Evolutionary conservation across 805 yeast genomes (phyloP).

Genomic region (Saturnispora silvae): DNA sequence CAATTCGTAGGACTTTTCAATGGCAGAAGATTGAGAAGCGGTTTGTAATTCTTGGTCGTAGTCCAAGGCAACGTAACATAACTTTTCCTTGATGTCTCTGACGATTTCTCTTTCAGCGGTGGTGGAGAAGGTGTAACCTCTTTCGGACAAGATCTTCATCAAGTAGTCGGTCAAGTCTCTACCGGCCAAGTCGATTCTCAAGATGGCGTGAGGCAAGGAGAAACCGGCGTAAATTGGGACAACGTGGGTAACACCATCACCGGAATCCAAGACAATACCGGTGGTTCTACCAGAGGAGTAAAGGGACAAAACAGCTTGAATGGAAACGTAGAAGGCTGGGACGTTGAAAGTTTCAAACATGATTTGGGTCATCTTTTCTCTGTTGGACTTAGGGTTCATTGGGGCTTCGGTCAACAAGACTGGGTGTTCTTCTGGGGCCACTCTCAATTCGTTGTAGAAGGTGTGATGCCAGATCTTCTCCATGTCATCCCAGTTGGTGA

Average conservation of each 20-base stretch:
- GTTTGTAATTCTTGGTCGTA: conserved; percentile 99
- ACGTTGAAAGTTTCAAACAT: conserved; percentile 98
- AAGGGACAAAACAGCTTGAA: conserved; percentile 91
- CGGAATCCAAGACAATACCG: conserved; percentile 98
- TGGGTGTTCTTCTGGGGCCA: conserved; percentile 99
- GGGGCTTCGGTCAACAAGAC: conserved; percentile 99
- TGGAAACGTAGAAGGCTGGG: conserved; percentile 98
- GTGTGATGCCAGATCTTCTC: conserved; percentile 99
- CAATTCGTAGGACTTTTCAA: conserved; percentile 97
- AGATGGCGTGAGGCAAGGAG: conserved; percentile 97
- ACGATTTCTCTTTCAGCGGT: conserved; percentile 98
- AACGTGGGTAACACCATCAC: conserved; percentile 99
- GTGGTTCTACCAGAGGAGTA: conserved; percentile 99
- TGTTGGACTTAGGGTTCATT: conserved; percentile 98
- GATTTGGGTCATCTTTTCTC: conserved; percentile 99
- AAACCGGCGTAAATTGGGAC: conserved; percentile 99
- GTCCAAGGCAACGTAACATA: conserved; percentile 98
- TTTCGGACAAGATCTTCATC: conserved; percentile 96
- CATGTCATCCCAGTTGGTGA: conserved; percentile 99
- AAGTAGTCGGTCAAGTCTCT: conserved; percentile 98
- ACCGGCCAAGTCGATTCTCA: conserved; percentile 98
- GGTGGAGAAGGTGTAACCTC: conserved; percentile 98
- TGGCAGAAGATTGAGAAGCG: conserved; percentile 94
- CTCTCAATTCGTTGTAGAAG: conserved; percentile 99
- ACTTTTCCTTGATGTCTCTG: conserved; percentile 93